Conservation (phyloP, 169 alveolate species). For the Eimeria tenella region DNA sequence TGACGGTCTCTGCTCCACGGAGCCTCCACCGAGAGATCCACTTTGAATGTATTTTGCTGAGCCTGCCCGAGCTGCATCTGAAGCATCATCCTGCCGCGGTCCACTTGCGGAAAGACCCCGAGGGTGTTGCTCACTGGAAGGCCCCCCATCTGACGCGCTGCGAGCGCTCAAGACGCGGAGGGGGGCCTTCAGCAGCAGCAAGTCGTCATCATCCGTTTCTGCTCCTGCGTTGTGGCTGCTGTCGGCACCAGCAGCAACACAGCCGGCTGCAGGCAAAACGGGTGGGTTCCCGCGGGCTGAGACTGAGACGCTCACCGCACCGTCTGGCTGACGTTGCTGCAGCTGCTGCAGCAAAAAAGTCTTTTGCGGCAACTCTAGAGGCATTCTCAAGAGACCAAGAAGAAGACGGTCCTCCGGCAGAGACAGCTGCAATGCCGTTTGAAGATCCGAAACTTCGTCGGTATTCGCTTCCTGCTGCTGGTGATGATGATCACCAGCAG, state of each 20-base stretch:
- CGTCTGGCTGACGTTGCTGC: slow-evolving; percentile 5
- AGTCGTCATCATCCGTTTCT: neutral
- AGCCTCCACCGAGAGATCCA: neutral
- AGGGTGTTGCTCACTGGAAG: neutral
- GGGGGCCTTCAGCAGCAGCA: slow-evolving; percentile 55
- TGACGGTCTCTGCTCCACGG: neutral
- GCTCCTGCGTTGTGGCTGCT: neutral
- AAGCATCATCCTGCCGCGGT: neutral
- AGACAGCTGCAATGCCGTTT: neutral
- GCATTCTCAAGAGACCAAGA: slow-evolving; percentile 17
- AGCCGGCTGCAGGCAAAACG: no score
- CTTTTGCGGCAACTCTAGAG: slow-evolving; percentile 25
- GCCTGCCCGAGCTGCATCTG: neutral
- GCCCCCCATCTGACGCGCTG: neutral
- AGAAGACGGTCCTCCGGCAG: slow-evolving; percentile 40
- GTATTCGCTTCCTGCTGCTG: slow-evolving; percentile 2
- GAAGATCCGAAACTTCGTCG: neutral
- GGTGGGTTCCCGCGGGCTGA: no score
- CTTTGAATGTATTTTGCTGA: neutral
- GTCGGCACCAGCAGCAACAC: no score
- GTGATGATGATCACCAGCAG: neutral
- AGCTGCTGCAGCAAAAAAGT: neutral
- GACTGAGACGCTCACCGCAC: no score
- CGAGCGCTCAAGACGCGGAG: neutral
- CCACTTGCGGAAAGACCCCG: neutral